Evolutionary conservation across 225 moss, liverwort and hornwort genomes (phyloP), one percentile per base, ranked within the genome.

Genomic region (Sphagnum contortum): DNA sequence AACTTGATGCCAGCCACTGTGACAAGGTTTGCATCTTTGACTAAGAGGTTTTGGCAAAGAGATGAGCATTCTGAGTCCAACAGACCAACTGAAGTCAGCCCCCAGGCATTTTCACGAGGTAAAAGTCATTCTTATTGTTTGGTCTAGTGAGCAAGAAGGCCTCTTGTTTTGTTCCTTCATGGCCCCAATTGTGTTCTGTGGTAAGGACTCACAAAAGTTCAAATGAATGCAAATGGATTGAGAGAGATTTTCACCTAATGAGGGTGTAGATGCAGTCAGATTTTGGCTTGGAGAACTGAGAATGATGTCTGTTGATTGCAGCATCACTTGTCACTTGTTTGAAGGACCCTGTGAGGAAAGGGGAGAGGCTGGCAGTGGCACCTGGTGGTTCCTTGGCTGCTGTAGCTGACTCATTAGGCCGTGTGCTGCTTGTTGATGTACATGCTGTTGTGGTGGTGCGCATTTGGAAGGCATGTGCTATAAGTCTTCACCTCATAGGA

Each of bases 361-460:
- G 98, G 73, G 89, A 89, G 80, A 91, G 91, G 73, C 85, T 99
- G 68, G 79, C 93, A 68, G 77, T 93, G 60, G 89, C 98, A 57
- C 91, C 93, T 53, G 89, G 93, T 75, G 98, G 98, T 63, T 91
- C 91, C 65, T 66, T 99, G 65, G 98, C 93, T 71, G 93, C 93
- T 63, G 86, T 99, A 69, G 91, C 93, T 50, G 98, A 99, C 74
- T 91, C 93, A 9, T 79, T 99, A 76, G 98, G 98, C 66, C 98
- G 98, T 65, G 89, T 99, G 69, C 86, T 92, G 48, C 79, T 99
- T 48, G 82, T 99, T 72, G 98, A 99, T 83, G 98, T 93, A 60
- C 82, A 88, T 73, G 93, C 98, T 69, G 89, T 99, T 71, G 93
- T 99, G 55, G 93, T 93, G n/a, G 87, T 99, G 67, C 93, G 93